Percentiles rank a stretch among this genome's conserved stretches.
phyloP scores from a whole-genome alignment of 371 early-diverging fungal species.

The Lichtheimia corymbifera region DNA sequence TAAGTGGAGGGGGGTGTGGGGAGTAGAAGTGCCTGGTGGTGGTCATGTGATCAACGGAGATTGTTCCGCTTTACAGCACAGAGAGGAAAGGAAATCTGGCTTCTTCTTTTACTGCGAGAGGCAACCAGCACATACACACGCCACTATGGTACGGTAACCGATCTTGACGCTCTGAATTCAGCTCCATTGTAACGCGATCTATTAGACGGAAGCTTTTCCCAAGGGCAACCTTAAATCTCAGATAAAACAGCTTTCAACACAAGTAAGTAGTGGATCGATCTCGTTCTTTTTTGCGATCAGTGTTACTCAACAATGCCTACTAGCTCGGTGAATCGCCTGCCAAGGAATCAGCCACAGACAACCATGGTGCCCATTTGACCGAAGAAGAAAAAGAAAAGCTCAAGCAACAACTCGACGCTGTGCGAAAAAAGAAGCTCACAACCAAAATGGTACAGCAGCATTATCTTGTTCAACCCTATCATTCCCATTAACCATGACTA shows the following conservation, averaged over 20 bases:
- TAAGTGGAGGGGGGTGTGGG: too few species aligned
- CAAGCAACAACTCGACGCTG: conserved; percentile 9
- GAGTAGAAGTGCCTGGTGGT: too few species aligned
- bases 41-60: too few species aligned
- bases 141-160: too few species aligned
- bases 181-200: too few species aligned
- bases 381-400: conserved; percentile 3
- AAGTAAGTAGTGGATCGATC: background rate
- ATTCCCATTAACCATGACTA: background rate
- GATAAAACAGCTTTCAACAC: background rate
- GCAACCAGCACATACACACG: too few species aligned
- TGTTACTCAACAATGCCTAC: background rate
- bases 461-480: background rate
- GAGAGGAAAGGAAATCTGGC: too few species aligned
- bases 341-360: background rate
- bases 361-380: background rate
- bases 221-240: background rate
- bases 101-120: too few species aligned
- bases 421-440: conserved; percentile 34
- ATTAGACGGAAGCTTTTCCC: background rate
- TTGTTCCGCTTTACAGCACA: too few species aligned
- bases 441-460: conserved; percentile 28
- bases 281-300: background rate
- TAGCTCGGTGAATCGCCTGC: background rate
- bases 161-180: too few species aligned